Evolutionary conservation across 345 rosid species (phyloP).

Genomic region (Turritis glabra): DNA sequence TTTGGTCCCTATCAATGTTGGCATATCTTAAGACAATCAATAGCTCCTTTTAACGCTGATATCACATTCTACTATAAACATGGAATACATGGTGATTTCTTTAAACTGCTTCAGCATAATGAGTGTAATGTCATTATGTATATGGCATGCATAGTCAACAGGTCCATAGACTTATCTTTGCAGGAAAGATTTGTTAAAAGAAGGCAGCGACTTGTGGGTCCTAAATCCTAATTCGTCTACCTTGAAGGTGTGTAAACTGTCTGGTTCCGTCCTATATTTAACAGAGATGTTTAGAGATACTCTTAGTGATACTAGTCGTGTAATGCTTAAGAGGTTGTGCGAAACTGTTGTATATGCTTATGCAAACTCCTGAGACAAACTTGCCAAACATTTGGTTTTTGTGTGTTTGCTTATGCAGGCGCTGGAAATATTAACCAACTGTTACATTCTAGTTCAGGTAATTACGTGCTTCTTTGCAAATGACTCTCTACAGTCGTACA

Average conservation of each 20-base stretch:
- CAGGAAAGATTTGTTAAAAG: conserved; percentile 95
- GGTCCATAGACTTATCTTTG: conserved; percentile 14
- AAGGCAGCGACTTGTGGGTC: conserved; percentile 87
- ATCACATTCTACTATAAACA: background rate
- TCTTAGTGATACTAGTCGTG: conserved; percentile 5
- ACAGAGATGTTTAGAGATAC: background rate
- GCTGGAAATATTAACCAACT: conserved; percentile 80
- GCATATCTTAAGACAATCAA: background rate
- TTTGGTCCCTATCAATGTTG: conserved; percentile 1
- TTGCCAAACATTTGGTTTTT: background rate
- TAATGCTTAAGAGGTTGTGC: background rate
- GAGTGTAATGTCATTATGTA: background rate
- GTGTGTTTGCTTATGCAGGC: conserved; percentile 61
- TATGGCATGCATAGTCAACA: background rate
- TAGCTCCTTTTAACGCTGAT: background rate
- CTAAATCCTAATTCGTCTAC: conserved; percentile 92
- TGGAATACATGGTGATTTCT: background rate
- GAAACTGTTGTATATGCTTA: background rate
- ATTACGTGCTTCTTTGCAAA: conserved; percentile 22
- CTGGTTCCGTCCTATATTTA: background rate
- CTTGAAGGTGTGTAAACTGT: conserved; percentile 59
- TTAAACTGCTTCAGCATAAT: background rate
- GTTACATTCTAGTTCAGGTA: conserved; percentile 96
- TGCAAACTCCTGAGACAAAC: conserved; percentile 3
- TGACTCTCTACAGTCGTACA: background rate